phyloP scores from a whole-genome alignment of 2,329 filamentous ascomycete genomes.

The Fusarium floridanum region DNA sequence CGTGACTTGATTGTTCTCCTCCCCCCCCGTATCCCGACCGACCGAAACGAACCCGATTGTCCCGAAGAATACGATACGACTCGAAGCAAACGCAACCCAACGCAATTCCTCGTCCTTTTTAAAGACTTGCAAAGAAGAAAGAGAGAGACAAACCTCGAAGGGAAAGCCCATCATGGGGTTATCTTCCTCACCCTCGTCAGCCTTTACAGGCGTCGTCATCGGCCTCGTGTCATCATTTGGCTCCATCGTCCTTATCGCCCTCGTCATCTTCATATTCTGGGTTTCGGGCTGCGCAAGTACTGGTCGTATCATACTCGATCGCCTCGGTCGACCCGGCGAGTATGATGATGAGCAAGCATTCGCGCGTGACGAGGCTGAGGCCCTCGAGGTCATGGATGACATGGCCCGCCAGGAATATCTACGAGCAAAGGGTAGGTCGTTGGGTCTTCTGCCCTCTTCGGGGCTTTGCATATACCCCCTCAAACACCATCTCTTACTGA shows the following conservation, averaged over 20 bases:
- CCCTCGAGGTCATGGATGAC: conserved; percentile 95
- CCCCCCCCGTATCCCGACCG: conserved; percentile 24
- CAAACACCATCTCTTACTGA: conserved; percentile 23
- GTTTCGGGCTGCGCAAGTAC: conserved; percentile 77
- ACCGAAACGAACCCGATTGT: conserved; percentile 27
- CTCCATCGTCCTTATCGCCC: conserved; percentile 85
- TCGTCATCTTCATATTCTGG: conserved; percentile 93
- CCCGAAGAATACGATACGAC: conserved; percentile 34
- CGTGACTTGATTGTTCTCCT: conserved; percentile 35
- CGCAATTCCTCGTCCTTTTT: conserved; percentile 20
- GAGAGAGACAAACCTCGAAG: neutral
- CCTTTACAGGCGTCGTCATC: conserved; percentile 86
- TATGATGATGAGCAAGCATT: conserved; percentile 99
- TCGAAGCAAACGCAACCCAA: conserved; percentile 23
- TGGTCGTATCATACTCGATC: conserved; percentile 92
- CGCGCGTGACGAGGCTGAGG: conserved; percentile 92
- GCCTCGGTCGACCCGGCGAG: conserved; percentile 92
- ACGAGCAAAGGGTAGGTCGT: conserved; percentile 85
- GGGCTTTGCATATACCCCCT: neutral
- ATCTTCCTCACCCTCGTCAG: conserved; percentile 55
- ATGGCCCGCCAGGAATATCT: conserved; percentile 90
- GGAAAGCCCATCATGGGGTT: conserved; percentile 46
- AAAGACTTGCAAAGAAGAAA: neutral
- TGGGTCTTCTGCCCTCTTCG: neutral
- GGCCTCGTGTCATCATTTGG: conserved; percentile 95